Percentiles rank a stretch among this genome's conserved stretches.
phyloP scores from a whole-genome alignment of 139 green algal species.

The Microglena sp. region DNA sequence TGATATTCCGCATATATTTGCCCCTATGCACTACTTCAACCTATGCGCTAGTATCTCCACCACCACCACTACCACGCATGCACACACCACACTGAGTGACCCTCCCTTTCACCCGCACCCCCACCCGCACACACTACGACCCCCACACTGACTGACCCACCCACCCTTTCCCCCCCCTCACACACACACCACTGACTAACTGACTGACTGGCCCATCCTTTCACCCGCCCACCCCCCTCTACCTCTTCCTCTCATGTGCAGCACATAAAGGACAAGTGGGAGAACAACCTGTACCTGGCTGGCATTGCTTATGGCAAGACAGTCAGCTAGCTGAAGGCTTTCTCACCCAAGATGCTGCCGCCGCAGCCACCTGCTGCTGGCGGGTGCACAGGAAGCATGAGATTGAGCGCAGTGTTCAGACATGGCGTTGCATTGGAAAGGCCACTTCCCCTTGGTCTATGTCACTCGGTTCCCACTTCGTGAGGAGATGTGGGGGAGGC shows the following conservation, averaged over 20 bases:
- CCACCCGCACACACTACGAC: background rate
- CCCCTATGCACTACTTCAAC: slow-evolving; percentile 26
- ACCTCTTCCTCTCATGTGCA: too few species aligned
- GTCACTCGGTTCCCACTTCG: background rate
- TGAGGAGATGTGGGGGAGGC: background rate
- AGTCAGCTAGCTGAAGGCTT: slow-evolving; percentile 10
- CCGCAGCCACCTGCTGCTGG: too few species aligned
- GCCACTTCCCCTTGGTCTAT: background rate
- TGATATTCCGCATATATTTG: too few species aligned
- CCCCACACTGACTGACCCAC: background rate
- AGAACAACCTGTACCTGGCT: slow-evolving; percentile 23
- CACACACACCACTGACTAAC: too few species aligned
- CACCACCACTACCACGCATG: background rate
- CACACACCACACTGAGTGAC: background rate
- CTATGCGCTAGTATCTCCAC: background rate
- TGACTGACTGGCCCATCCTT: too few species aligned
- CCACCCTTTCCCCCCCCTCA: too few species aligned
- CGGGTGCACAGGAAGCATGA: background rate
- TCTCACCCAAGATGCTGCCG: too few species aligned
- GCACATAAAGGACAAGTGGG: slow-evolving; percentile 22
- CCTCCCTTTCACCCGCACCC: background rate
- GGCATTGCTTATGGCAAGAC: slow-evolving; percentile 25
- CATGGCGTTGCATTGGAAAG: background rate
- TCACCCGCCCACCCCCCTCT: too few species aligned
- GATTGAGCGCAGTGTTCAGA: background rate